phyloP scores from a whole-genome alignment of 805 yeast species.

The Kluyveromyces siamensis region DNA sequence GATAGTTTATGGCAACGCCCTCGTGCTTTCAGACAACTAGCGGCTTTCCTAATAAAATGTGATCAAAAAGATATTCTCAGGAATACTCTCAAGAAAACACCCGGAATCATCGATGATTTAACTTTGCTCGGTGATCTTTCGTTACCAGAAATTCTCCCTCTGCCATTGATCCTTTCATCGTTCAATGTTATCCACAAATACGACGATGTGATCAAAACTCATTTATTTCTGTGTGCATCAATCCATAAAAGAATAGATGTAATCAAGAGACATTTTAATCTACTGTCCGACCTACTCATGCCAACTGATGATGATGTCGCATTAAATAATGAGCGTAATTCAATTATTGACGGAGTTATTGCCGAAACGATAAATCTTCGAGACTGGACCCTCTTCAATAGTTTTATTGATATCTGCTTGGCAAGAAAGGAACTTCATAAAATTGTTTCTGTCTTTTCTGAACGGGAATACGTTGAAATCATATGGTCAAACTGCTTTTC shows the following conservation, averaged over 20 bases:
- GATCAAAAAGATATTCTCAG: slow-evolving; percentile 4
- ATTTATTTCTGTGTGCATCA: not conserved
- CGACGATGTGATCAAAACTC: slow-evolving; percentile 1
- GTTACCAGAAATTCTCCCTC: slow-evolving; percentile 1
- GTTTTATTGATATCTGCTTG: slow-evolving; percentile 5
- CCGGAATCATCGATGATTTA: not conserved
- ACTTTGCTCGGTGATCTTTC: not conserved
- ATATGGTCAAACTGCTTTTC: slow-evolving; percentile 7
- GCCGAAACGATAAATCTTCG: not conserved
- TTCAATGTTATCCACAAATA: not conserved
- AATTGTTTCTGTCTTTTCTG: slow-evolving; percentile 3
- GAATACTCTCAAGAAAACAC: slow-evolving; percentile 3
- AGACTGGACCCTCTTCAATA: slow-evolving; percentile 7
- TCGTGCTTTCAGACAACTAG: not conserved
- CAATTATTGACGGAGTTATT: not conserved
- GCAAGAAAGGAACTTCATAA: not conserved
- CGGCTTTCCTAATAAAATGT: slow-evolving; percentile 2
- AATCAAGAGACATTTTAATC: not conserved
- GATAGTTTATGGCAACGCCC: slow-evolving; percentile 2
- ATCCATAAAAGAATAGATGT: not conserved
- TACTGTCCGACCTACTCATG: not conserved
- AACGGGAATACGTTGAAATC: not conserved
- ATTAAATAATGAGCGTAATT: not conserved
- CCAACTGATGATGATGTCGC: slow-evolving; percentile 2
- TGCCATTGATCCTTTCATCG: not conserved